Evolutionary conservation across 1,139 yeast genomes (phyloP).

Genomic region (Candida buenavistaensis): DNA sequence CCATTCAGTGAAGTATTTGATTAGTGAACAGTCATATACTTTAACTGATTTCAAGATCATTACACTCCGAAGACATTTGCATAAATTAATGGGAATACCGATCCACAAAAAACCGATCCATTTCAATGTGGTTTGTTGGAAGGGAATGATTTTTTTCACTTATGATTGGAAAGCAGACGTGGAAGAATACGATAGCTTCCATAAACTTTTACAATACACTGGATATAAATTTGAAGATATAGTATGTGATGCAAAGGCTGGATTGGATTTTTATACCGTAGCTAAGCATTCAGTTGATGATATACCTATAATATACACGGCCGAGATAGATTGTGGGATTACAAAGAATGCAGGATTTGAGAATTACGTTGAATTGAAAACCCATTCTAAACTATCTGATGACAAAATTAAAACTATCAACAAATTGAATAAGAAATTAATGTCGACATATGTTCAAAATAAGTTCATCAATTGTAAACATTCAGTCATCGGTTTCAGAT

Average conservation of each 20-base stretch:
- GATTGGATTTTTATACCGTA: conserved; percentile 19
- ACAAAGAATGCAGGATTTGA: conserved; percentile 10
- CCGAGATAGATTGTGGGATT: conserved; percentile 25
- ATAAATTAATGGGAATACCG: conserved; percentile 22
- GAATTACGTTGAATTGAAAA: conserved; percentile 25
- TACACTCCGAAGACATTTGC: conserved; percentile 22
- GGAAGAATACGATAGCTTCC: conserved; percentile 5
- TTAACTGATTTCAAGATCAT: conserved; percentile 17
- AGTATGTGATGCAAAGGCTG: conserved; percentile 15
- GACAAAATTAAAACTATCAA: conserved; percentile 13
- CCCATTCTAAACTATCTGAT: conserved; percentile 17
- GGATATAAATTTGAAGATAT: conserved; percentile 26
- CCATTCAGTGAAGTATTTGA: conserved; percentile 14
- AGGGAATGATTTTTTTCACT: conserved; percentile 20
- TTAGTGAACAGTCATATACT: conserved; percentile 8
- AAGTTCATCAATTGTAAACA: conserved; percentile 19
- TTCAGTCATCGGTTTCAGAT: conserved; percentile 23
- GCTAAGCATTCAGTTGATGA: conserved; percentile 15
- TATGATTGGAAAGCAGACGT: conserved; percentile 20
- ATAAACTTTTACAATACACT: conserved; percentile 19
- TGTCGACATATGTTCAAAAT: conserved; percentile 25
- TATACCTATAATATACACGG: conserved; percentile 19
- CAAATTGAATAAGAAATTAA: conserved; percentile 16
- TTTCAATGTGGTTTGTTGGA: conserved; percentile 23
- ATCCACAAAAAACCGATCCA: conserved; percentile 15